Percentiles rank a stretch among this genome's conserved stretches.
Conservation (phyloP, 140 eudicot species). For the Anethum foeniculum region DNA sequence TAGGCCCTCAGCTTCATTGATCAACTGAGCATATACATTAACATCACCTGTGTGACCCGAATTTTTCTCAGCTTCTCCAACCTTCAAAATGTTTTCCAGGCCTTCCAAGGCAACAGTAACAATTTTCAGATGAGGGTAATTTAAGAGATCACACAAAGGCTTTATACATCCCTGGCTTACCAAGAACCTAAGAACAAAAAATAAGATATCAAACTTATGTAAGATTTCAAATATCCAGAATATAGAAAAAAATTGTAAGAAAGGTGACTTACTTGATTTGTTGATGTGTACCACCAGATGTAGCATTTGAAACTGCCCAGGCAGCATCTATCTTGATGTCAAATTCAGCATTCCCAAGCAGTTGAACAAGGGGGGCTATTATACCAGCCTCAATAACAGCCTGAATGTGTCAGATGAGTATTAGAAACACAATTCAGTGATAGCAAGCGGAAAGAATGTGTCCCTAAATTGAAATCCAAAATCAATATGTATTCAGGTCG, state of each 20-base stretch:
- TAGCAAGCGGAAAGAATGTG: not conserved
- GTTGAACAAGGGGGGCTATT: conserved; percentile 25
- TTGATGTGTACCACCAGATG: conserved; percentile 39
- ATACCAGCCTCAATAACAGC: conserved; percentile 40
- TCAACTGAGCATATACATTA: conserved; percentile 34
- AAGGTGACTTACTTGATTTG: conserved; percentile 29
- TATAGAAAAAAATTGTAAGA: not conserved
- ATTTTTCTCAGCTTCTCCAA: conserved; percentile 41
- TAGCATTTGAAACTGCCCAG: conserved; percentile 43
- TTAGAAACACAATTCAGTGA: not conserved
- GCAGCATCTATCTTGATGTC: conserved; percentile 43
- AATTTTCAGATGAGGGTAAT: conserved; percentile 38
- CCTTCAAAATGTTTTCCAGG: conserved; percentile 37
- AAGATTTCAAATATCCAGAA: not conserved
- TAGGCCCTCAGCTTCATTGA: conserved; percentile 41
- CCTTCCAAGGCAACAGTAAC: conserved; percentile 46
- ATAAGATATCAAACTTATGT: not conserved
- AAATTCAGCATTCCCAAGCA: conserved; percentile 42
- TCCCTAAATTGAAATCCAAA: not conserved
- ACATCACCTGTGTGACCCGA: conserved; percentile 29
- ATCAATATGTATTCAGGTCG: no score
- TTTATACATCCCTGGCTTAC: conserved; percentile 38
- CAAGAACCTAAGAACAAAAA: conserved; percentile 22
- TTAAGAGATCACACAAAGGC: conserved; percentile 35
- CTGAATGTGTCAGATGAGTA: conserved; percentile 10